Evolutionary conservation across 305 asterid species (phyloP).

Genomic region (Fraxinus albicans): DNA sequence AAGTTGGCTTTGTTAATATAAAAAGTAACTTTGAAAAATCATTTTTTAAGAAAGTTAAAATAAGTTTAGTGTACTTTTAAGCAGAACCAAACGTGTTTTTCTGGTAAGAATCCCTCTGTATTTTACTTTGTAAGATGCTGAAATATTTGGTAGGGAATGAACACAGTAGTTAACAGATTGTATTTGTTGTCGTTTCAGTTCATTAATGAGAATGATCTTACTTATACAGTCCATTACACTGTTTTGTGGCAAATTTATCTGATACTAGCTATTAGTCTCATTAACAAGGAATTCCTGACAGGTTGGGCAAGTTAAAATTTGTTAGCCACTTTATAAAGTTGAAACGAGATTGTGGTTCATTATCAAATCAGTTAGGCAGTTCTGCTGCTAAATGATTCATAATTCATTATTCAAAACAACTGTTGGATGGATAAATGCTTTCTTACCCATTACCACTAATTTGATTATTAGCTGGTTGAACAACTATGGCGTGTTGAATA

Average conservation of each 20-base stretch:
- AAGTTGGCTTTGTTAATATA: neutral
- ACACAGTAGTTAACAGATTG: neutral
- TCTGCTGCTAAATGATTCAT: neutral
- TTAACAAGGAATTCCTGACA: neutral
- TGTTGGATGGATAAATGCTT: neutral
- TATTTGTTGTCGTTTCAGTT: neutral
- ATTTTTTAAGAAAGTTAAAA: neutral
- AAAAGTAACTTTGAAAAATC: neutral
- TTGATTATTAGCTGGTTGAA: neutral
- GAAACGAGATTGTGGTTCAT: neutral
- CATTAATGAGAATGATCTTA: neutral
- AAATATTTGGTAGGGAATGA: neutral
- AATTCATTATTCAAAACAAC: neutral
- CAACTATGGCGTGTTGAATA: neutral
- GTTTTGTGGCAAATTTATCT: neutral
- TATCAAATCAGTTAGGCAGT: neutral
- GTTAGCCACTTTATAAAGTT: neutral
- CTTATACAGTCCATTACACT: neutral
- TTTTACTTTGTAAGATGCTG: neutral
- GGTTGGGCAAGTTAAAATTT: neutral
- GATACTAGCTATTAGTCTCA: neutral
- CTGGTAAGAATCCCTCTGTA: neutral
- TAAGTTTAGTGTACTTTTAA: neutral
- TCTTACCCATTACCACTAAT: neutral
- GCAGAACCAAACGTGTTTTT: neutral